Percentiles rank a stretch among this genome's conserved stretches.
These are phyloP conservation scores for Paramecium biaurelia DNA, from an alignment of 73 alveolate genomes.

Conservation along the genomic window DNA sequence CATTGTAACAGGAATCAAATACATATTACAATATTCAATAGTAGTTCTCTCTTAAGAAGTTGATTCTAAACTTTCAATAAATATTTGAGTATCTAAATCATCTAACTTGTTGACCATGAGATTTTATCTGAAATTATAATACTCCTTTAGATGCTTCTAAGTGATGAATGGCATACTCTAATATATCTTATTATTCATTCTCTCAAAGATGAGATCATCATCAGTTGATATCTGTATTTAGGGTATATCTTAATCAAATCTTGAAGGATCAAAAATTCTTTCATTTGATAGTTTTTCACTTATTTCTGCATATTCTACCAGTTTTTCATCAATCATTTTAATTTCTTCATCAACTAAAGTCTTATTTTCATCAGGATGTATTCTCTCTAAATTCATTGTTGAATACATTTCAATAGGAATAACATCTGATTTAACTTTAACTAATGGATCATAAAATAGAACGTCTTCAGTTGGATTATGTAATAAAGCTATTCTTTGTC, in stretches of 20 bases:
- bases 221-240: conserved; percentile 34
- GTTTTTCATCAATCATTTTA: not conserved
- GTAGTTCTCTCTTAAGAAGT: no score
- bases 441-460: conserved; percentile 26
- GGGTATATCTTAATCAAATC: conserved; percentile 4
- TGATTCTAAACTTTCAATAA: not conserved
- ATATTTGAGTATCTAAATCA: conserved; percentile 43
- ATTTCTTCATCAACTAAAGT: not conserved
- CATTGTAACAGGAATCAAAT: conserved; percentile 32
- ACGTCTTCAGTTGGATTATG: conserved; percentile 24
- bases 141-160: not conserved
- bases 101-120: not conserved
- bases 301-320: not conserved
- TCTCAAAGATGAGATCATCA: conserved; percentile 48
- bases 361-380: not conserved
- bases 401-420: conserved; percentile 25
- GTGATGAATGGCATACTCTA: conserved; percentile 31
- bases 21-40: not conserved
- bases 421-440: not conserved
- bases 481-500: conserved; percentile 2
- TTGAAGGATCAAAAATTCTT: not conserved
- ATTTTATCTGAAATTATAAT: conserved; percentile 4
- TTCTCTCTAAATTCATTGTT: not conserved
- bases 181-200: conserved; percentile 30
- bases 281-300: conserved; percentile 42